Evolutionary conservation across 192 early-diverging fungal genomes (phyloP), one percentile per base, ranked within the genome.

Genomic region (Phycomyces nitens): DNA sequence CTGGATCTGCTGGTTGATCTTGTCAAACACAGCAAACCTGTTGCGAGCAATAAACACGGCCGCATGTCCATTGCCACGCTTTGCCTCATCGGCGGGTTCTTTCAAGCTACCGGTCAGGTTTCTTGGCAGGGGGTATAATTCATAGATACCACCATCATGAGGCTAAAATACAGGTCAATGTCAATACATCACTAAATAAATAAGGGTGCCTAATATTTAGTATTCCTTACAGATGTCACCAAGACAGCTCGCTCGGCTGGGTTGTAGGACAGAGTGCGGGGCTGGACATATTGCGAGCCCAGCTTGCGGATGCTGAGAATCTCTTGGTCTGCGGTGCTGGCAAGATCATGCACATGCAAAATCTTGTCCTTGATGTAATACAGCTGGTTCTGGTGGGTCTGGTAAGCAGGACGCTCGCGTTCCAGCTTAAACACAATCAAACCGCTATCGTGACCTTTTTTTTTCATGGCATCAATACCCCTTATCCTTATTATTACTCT

Each of bases 361-460:
- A 88, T 82, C 66, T 94, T 91, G 73, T 92, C 94, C 77, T 92
- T 92, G 56, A 96, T 83, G 67, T 94, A 97, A 53, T 91, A 91
- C 26, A 98, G 84, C 65, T 80, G 81, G 68, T 89, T 88, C 39
- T 94, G 90, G 71, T 95, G 84, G 14, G 92, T 83, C 5, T 89
- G 82, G 62, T 88, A 88, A 18, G 97, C 95, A 0, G 96, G 95
- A 54, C 97, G 87, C 76, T 99, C 97, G 52, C 97, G 82, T 76
- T 99, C 97, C 26, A 99, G 80, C 73, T 99, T 99, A 77, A 98
- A 99, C 14, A 99, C 97, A 70, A 97, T 92, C 62, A 99, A 76
- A 50, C 97, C 97, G 71, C 88, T 93, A 74, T 99, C 97, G 70
- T 99, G 97, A 53, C 93, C 92, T 89, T 43, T 34, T 21, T 14